phyloP scores from a whole-genome alignment of 2,329 filamentous ascomycete genomes.

The Ophiostoma piceae region DNA sequence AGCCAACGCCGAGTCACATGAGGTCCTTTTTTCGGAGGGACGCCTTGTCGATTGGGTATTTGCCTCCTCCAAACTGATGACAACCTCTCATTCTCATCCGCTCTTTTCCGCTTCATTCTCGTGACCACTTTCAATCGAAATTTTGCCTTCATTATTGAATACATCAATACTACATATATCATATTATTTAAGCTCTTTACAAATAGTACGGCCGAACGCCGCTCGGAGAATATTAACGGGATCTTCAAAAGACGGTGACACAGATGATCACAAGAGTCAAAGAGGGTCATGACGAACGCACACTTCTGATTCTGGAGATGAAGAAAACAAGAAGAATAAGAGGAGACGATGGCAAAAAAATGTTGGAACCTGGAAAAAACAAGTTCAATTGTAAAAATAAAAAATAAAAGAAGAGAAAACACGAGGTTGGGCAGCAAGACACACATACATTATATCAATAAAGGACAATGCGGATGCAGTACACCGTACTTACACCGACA shows the following conservation, averaged over 20 bases:
- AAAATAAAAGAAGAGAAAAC: background rate
- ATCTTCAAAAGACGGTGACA: slow-evolving; percentile 10
- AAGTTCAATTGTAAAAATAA: background rate
- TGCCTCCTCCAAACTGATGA: background rate
- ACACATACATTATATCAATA: background rate
- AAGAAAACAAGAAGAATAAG: background rate
- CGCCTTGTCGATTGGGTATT: background rate
- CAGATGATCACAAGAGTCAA: background rate
- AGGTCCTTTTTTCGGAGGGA: background rate
- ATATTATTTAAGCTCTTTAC: background rate
- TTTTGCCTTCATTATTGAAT: background rate
- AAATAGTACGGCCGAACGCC: slow-evolving; percentile 9
- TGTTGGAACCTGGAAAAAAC: background rate
- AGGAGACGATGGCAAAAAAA: background rate
- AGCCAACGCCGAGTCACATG: slow-evolving; percentile 4
- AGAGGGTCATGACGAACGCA: background rate
- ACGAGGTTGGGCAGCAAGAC: slow-evolving; percentile 11
- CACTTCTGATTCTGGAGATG: background rate
- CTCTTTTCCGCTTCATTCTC: background rate
- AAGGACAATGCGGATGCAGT: background rate
- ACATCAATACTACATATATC: background rate
- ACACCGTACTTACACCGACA: slow-evolving; percentile 14
- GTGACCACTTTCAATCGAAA: background rate
- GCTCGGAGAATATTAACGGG: slow-evolving; percentile 7
- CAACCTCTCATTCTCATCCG: background rate